These are phyloP conservation scores for Corymbia maculata DNA, from an alignment of 345 rosid species.

Conservation along the genomic window DNA sequence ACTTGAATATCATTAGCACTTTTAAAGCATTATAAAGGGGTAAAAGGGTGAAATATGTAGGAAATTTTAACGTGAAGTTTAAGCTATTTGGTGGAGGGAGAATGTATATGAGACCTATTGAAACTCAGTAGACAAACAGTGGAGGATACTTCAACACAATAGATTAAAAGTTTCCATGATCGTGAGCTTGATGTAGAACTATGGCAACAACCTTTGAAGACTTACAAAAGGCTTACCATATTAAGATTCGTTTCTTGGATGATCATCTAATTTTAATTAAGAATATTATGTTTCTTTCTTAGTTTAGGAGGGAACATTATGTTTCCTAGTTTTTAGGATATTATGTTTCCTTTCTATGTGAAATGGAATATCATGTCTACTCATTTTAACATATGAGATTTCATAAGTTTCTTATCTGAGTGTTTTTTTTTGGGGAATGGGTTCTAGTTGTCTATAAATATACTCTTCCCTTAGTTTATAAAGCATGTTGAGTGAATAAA, in stretches of 20 bases:
- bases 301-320: not conserved
- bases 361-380: not conserved
- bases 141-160: not conserved
- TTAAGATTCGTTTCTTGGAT: not conserved
- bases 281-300: not conserved
- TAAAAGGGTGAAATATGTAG: not conserved
- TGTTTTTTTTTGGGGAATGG: not conserved
- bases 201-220: not conserved
- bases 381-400: not conserved
- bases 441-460: not conserved
- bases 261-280: not conserved
- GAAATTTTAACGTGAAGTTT: not conserved
- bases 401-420: not conserved
- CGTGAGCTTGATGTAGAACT: not conserved
- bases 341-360: not conserved
- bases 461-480: not conserved
- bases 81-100: not conserved
- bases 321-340: not conserved
- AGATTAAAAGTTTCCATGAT: not conserved
- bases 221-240: not conserved
- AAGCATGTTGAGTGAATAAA: not conserved
- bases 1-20: not conserved
- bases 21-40: not conserved
- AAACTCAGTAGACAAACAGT: not conserved
- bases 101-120: not conserved